These are phyloP conservation scores for Veloporphyrellus conicus DNA, from an alignment of 1,284 basidiomycete species.

Conservation along the genomic window DNA sequence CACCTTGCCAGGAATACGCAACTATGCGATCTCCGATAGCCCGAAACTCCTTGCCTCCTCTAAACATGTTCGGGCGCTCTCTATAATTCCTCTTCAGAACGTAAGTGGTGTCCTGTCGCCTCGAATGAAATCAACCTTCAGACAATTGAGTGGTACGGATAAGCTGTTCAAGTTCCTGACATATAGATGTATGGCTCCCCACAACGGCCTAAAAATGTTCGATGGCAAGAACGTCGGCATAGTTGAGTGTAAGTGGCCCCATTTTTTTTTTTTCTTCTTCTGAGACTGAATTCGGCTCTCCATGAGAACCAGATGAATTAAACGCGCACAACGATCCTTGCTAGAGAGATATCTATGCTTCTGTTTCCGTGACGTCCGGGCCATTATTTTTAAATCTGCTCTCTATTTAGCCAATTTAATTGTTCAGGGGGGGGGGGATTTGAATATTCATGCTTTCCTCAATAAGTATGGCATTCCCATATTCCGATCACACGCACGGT, in stretches of 20 bases:
- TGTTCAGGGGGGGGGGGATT: too few relatives aligned
- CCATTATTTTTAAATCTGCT: too few relatives aligned
- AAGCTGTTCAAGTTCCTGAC: conserved; percentile 26
- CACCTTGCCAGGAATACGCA: too few relatives aligned
- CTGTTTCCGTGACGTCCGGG: conserved; percentile 22
- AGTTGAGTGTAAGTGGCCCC: conserved; percentile 14
- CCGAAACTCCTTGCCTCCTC: conserved; percentile 27
- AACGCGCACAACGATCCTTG: conserved; percentile 22
- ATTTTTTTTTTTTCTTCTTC: conserved; percentile 1
- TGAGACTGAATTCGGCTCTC: conserved; percentile 3
- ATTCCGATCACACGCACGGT: too few relatives aligned
- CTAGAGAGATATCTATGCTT: conserved; percentile 21
- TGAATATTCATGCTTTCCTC: too few relatives aligned
- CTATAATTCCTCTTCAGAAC: conserved; percentile 20
- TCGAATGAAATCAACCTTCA: conserved; percentile 26
- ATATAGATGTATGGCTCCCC: conserved; percentile 25
- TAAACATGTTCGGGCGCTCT: conserved; percentile 25
- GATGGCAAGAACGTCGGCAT: conserved; percentile 23
- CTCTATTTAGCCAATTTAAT: too few relatives aligned
- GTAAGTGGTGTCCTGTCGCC: conserved; percentile 25
- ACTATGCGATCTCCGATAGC: conserved; percentile 25
- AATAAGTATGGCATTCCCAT: too few relatives aligned
- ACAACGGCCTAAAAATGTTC: conserved; percentile 27
- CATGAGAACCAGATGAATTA: conserved; percentile 9
- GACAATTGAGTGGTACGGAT: conserved; percentile 20